A percentile compares a stretch with the other conserved stretches of the same genome.
Conservation (phyloP, 805 yeast species). For the Wickerhamiella australiensis region DNA sequence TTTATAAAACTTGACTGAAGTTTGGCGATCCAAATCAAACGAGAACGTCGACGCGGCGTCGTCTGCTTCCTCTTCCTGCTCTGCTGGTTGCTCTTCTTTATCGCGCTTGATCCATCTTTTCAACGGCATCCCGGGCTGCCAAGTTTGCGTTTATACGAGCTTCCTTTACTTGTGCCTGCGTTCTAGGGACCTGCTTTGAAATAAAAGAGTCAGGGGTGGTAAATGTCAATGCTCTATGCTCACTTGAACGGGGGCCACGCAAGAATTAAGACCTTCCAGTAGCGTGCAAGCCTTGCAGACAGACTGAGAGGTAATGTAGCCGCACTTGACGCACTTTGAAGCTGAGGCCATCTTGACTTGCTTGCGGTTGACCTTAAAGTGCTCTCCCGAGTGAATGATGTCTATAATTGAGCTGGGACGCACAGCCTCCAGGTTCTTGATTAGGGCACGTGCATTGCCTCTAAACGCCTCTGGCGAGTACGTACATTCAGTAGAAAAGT, state of each 20-base stretch:
- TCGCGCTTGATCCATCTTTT: background rate
- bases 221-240: too few species aligned
- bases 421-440: constrained; percentile 80
- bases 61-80: background rate
- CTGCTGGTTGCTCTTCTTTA: background rate
- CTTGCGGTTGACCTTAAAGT: constrained; percentile 17
- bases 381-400: constrained; percentile 85
- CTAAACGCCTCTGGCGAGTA: constrained; percentile 98
- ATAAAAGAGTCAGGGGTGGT: too few species aligned
- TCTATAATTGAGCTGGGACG: constrained; percentile 91
- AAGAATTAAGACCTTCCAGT: constrained; percentile 65
- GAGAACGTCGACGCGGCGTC: constrained; percentile 30
- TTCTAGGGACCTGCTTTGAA: too few species aligned
- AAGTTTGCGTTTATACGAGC: too few species aligned
- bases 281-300: constrained; percentile 90
- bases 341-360: constrained; percentile 21
- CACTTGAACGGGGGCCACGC: constrained; percentile 1
- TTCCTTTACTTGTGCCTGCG: too few species aligned
- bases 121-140: too few species aligned
- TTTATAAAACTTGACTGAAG: constrained; percentile 44
- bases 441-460: constrained; percentile 88
- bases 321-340: constrained; percentile 67
- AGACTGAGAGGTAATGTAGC: constrained; percentile 76
- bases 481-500: constrained; percentile 93
- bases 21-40: constrained; percentile 42